These are phyloP conservation scores for Phytophthora colocasiae DNA, from an alignment of 352 stramenopile species.

Conservation along the genomic window DNA sequence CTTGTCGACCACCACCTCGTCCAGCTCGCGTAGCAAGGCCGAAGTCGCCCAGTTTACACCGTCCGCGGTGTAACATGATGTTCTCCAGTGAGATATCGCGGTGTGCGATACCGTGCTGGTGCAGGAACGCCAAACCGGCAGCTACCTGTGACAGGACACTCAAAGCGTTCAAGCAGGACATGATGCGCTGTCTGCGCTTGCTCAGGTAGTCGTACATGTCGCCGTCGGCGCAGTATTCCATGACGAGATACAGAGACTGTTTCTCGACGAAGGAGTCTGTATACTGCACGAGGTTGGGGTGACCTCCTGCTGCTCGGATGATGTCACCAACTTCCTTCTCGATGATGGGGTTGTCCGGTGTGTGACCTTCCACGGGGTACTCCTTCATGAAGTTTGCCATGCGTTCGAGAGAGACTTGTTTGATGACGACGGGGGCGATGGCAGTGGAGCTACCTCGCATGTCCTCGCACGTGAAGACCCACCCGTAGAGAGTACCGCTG, in stretches of 20 bases:
- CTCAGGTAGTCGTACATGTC: slow-evolving; percentile 48
- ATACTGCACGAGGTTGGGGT: slow-evolving; percentile 58
- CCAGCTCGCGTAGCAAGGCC: slow-evolving; percentile 40
- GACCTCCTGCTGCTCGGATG: slow-evolving; percentile 41
- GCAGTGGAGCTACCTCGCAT: slow-evolving; percentile 4
- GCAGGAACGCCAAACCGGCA: slow-evolving; percentile 39
- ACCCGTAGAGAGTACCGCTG: slow-evolving; percentile 56
- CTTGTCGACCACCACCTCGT: slow-evolving; percentile 24
- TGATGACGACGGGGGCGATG: slow-evolving; percentile 37
- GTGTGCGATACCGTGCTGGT: slow-evolving; percentile 40
- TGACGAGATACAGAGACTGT: slow-evolving; percentile 52
- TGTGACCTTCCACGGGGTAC: slow-evolving; percentile 25
- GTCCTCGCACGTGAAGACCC: slow-evolving; percentile 56
- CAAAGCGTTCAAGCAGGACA: slow-evolving; percentile 36
- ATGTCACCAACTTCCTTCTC: slow-evolving; percentile 48
- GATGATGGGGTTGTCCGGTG: slow-evolving; percentile 45
- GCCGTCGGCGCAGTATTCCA: slow-evolving; percentile 47
- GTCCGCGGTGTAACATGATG: slow-evolving; percentile 43
- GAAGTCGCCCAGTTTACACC: slow-evolving; percentile 62
- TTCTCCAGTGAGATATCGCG: slow-evolving; percentile 33
- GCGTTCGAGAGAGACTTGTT: slow-evolving; percentile 50
- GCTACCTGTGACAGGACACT: slow-evolving; percentile 43
- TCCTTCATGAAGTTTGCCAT: slow-evolving; percentile 34
- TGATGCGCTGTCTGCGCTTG: slow-evolving; percentile 16
- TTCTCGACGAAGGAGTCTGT: slow-evolving; percentile 51